Evolutionary conservation across 2,329 filamentous ascomycete genomes (phyloP).

Genomic region (Botryosphaeria agaves): DNA sequence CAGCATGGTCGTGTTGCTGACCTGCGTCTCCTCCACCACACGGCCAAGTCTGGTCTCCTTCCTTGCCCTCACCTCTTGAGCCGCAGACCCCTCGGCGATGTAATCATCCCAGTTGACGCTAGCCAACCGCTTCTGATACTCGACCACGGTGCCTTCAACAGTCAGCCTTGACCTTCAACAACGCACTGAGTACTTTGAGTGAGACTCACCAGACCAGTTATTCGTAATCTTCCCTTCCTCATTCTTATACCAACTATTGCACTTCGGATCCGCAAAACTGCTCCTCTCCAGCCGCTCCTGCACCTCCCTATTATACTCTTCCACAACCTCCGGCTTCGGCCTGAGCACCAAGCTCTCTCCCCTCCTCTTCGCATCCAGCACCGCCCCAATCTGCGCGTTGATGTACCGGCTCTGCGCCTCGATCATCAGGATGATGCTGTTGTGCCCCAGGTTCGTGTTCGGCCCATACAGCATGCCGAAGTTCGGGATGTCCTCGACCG

Average conservation of each 20-base stretch:
- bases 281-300: slow-evolving; percentile 26
- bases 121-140: slow-evolving; percentile 33
- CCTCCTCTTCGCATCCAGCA: slow-evolving; percentile 26
- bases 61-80: slow-evolving; percentile 15
- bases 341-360: slow-evolving; percentile 25
- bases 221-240: slow-evolving; percentile 36
- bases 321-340: slow-evolving; percentile 22
- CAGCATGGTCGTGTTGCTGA: slow-evolving; percentile 19
- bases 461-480: slow-evolving; percentile 42
- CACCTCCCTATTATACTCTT: slow-evolving; percentile 28
- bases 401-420: slow-evolving; percentile 40
- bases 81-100: slow-evolving; percentile 18
- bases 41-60: slow-evolving; percentile 20
- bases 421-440: slow-evolving; percentile 44
- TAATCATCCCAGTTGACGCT: slow-evolving; percentile 29
- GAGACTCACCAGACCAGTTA: slow-evolving; percentile 36
- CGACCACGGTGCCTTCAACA: slow-evolving; percentile 35
- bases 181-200: slow-evolving; percentile 10
- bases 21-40: slow-evolving; percentile 25
- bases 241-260: slow-evolving; percentile 40
- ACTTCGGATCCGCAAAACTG: slow-evolving; percentile 36
- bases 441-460: slow-evolving; percentile 37
- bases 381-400: slow-evolving; percentile 28
- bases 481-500: slow-evolving; percentile 34
- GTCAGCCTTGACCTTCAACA: too few species aligned